Conservation (phyloP, 129 eudicot species). For the Logfia minima region DNA sequence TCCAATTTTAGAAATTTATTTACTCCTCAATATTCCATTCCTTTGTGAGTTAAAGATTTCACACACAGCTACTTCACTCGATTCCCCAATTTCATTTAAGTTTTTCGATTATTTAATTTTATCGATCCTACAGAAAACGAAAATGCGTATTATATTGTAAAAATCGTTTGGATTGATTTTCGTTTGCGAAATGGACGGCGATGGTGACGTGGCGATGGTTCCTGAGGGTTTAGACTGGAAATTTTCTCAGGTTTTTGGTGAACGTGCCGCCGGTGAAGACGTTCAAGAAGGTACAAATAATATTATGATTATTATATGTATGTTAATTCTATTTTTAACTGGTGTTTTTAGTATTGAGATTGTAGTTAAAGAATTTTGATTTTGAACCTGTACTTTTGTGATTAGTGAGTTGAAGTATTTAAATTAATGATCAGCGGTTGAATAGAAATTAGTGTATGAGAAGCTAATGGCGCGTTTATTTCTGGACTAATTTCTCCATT, state of each 20-base stretch:
- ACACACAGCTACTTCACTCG: neutral
- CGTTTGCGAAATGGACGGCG: neutral
- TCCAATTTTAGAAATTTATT: slow-evolving; percentile 19
- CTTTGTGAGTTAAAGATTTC: neutral
- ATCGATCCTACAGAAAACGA: neutral
- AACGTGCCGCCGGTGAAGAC: slow-evolving; percentile 11
- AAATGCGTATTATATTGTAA: neutral
- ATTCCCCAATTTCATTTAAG: neutral
- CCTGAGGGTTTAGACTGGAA: slow-evolving; percentile 49
- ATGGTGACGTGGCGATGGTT: neutral
- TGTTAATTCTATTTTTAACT: neutral
- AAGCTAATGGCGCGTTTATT: too few relatives aligned
- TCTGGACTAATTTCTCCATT: too few relatives aligned
- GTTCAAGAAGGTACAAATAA: slow-evolving; percentile 49
- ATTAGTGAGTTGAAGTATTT: too few relatives aligned
- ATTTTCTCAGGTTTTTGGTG: slow-evolving; percentile 50
- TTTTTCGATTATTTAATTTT: neutral
- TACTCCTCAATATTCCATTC: slow-evolving; percentile 6
- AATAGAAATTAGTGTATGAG: too few relatives aligned
- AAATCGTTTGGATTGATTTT: neutral
- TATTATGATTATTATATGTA: neutral
- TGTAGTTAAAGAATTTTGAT: neutral
- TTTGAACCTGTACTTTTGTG: too few relatives aligned
- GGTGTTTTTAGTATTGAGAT: neutral
- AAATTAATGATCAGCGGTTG: too few relatives aligned